Base-by-base conservation (phyloP, 768 basidiomycete species). In the Austroboletus festivus region DNA sequence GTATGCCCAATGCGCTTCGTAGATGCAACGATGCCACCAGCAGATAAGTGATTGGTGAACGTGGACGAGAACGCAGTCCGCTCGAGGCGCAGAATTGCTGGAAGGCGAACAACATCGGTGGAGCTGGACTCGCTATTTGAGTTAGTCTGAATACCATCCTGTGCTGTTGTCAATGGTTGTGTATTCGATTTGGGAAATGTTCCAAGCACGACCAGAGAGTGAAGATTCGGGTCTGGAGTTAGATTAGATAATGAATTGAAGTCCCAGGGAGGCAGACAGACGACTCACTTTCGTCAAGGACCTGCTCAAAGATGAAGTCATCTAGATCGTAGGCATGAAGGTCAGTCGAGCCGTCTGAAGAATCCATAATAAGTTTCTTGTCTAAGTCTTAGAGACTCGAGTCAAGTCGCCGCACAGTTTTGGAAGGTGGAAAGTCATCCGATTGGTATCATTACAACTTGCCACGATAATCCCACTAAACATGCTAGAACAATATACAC, bases 81-180 rank as follows among this genome's bases (percentile, higher is more conserved):
- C 63, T 92, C 87, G 33, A 94, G 70, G 31, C 84, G 79, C n/a
- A 93, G 59, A 52, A 94, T 83, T 3, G 86, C 82, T 26, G 73
- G 71, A 2, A 73, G 65, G n/a, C 69, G 63, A 1, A 49, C 45
- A 16, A 33, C 58, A n/a, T 4, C 26, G 31, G 37, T 53, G 55
- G 53, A 24, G 9, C 53, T 18, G 5, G 61, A 11, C 2, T 16
- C 11, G 26, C 6, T 11, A 28, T 5, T 11, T 28, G 26, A 11
- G n/a, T 19, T 19, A 3, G 23, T 31, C 8, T 45, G 46, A 16
- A 33, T n/a, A 4, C 31, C n/a, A 23, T 13, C 21, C 9, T 0
- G 13, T 3, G 3, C 26, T 15, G 33, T 5, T 26, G 33, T 35
- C n/a, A n/a, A n/a, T n/a, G 24, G 18, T 7, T 21, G 22, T 18